Conservation (phyloP, 106 monocot genomes). For the Phalaenopsis aphrodite region DNA sequence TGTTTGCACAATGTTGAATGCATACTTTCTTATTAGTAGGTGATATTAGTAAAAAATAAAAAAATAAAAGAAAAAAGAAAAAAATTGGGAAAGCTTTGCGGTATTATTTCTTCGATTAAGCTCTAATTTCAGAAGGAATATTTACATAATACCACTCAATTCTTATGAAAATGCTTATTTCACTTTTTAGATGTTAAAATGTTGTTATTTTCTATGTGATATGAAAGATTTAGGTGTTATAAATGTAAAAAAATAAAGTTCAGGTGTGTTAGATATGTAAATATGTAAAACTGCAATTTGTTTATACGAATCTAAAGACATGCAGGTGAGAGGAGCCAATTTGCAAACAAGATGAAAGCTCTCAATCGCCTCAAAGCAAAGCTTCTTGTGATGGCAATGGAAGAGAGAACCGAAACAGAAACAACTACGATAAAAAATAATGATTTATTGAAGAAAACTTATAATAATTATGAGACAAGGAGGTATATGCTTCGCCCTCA, state of each 20-base stretch:
- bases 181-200: too few relatives aligned
- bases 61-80: too few relatives aligned
- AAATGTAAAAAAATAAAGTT: too few relatives aligned
- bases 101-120: background rate
- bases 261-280: too few relatives aligned
- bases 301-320: background rate
- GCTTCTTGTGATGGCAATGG: conserved; percentile 44
- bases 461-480: conserved; percentile 30
- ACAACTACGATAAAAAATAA: conserved; percentile 14
- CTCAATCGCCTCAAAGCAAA: conserved; percentile 72
- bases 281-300: background rate
- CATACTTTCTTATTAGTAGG: too few relatives aligned
- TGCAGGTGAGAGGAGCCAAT: conserved; percentile 79
- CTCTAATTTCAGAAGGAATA: background rate
- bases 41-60: too few relatives aligned
- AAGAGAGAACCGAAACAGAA: conserved; percentile 28
- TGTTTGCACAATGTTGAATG: too few relatives aligned
- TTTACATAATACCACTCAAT: too few relatives aligned
- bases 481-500: conserved; percentile 53
- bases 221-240: too few relatives aligned
- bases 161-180: too few relatives aligned
- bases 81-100: too few relatives aligned
- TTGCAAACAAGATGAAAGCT: conserved; percentile 73
- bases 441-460: background rate
- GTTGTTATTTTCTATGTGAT: too few relatives aligned